phyloP scores from a whole-genome alignment of 345 rosid species.

The Capsella bursapastoris region DNA sequence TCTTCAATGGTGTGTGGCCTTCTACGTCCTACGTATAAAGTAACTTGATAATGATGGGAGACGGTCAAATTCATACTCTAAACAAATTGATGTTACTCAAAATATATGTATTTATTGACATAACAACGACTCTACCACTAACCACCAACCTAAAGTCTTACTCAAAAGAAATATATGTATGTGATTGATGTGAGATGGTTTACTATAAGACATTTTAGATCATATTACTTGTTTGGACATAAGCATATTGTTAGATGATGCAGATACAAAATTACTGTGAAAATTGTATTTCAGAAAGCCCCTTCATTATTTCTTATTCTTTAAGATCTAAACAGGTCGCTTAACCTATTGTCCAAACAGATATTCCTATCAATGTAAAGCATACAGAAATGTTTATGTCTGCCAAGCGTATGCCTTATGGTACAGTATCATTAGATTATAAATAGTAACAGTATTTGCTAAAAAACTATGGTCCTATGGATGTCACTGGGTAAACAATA shows the following conservation, averaged over 20 bases:
- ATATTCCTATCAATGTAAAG: not conserved
- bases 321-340: not conserved
- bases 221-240: not conserved
- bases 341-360: not conserved
- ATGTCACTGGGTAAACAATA: not conserved
- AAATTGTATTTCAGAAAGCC: not conserved
- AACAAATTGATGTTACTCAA: not conserved
- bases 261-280: not conserved
- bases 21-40: not conserved
- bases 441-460: not conserved
- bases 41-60: not conserved
- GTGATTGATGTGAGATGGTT: not conserved
- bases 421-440: not conserved
- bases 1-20: not conserved
- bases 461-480: constrained; percentile 6
- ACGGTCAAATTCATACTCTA: not conserved
- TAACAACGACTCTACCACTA: not conserved
- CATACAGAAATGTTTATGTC: not conserved
- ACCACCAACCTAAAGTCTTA: not conserved
- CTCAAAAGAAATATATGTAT: not conserved
- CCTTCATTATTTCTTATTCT: not conserved
- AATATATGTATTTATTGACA: not conserved
- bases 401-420: not conserved
- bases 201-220: not conserved
- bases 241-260: not conserved